Base-by-base conservation (phyloP, 2,329 filamentous ascomycete genomes). In the Apiospora aurea region DNA sequence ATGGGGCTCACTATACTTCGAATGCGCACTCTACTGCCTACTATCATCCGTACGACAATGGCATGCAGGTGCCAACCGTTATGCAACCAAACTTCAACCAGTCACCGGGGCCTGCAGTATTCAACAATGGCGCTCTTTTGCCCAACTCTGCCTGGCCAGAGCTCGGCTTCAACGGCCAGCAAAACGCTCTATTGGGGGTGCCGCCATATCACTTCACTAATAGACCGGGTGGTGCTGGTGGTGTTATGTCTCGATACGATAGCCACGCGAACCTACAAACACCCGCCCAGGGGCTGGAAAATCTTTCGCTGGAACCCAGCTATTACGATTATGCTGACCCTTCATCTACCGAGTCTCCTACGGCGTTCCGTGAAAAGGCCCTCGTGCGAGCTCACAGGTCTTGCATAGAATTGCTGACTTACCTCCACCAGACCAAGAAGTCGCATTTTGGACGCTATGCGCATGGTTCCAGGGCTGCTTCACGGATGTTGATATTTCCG, bases 301-400 rank as follows among this genome's bases (percentile, higher is more conserved):
- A 78, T 29, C 76, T 82, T 7, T 79, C 78, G 7, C 75, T 83
- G 5, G 79, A 81, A 43, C 71, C 73, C 74, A 73, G 69, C 26
- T 75, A 74, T 7, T 79, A 79, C 70, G 72, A 74, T 34, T 67
- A 69, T 18, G 71, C 72, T 38, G 71, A 73, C n/a, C 51, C 73
- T 29, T 73, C 71, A 13, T 44, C 74, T 14, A 72, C 74, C 14
- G 81, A 80, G 8, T 73, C 79, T 21, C 77, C 81, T 4, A 80
- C 81, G 21, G 70, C 78, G 21, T 94, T 94, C 78, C 91, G 90
- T 75, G 92, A 94, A 74, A 92, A 90, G 74, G 89, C 89, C 2
- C 82, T 95, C 34, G 85, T 88, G 18, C 91, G 90, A 82, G 93
- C 93, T n/a, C 91, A 95, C 79, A 87, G 87, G 75, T 88, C 91